Evolutionary conservation across 2,329 filamentous ascomycete genomes (phyloP), one percentile per base, ranked within the genome.

Genomic region (Plenodomus biglobosus): DNA sequence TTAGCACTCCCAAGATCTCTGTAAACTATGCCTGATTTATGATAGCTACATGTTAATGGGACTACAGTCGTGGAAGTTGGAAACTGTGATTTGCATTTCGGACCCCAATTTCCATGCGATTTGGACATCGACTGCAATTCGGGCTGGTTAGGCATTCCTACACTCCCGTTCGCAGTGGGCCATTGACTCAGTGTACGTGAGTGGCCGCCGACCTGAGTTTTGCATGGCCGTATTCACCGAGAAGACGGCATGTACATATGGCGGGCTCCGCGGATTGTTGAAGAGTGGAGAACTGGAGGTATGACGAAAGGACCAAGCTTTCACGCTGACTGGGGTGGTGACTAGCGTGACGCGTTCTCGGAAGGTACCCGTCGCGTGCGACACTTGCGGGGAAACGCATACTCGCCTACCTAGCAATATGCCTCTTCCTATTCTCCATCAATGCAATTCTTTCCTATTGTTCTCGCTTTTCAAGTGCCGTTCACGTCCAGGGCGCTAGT

Each of bases 311-410:
- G 27, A 15, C 6, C 27, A 32, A 32, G 27, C 27, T 32, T 32
- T 32, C 27, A 32, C 27, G 27, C 3, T 3, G 27, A 32, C 27
- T 3, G 3, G 27, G 13, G 8, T 32, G 3, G 8, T 16, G 11
- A 21, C 16, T 40, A 30, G 38, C 27, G 18, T 15, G n/a, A 30
- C 41, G 41, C 41, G 34, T 20, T 18, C 34, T n/a, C 40, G 40
- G 40, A 42, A 35, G 11, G 27, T 42, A 13, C 34, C 41, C 34
- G 41, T 43, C 41, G 34, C 41, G 34, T 43, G 22, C 34, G 32
- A 22, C 41, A 37, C 22, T 8, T 16, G 6, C 20, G 36, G 15
- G 39, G 22, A 32, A 32, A 40, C 13, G 40, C n/a, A 6, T 30
- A 36, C 36, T n/a, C n/a, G n/a, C n/a, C n/a, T n/a, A n/a, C n/a